These are phyloP conservation scores for Annulohypoxylon nitens DNA, from an alignment of 495 filamentous ascomycete species.

Conservation along the genomic window DNA sequence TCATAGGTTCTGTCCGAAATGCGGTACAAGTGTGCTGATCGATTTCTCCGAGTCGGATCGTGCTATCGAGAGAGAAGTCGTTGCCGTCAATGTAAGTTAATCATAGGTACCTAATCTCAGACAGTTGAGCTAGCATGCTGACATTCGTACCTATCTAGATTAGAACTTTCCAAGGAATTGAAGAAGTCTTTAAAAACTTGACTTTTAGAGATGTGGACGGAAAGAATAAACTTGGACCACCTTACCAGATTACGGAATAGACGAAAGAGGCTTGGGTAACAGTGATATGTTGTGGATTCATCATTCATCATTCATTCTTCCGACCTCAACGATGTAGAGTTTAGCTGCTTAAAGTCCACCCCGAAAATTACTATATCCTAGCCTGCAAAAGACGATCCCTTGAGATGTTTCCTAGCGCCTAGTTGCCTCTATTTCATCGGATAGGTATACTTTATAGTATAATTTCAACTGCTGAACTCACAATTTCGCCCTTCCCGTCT, in stretches of 20 bases:
- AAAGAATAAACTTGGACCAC: slow-evolving; percentile 6
- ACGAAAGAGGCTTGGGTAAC: neutral
- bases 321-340: neutral
- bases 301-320: slow-evolving; percentile 1
- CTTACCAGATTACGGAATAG: slow-evolving; percentile 1
- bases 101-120: neutral
- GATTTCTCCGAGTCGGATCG: slow-evolving; percentile 8
- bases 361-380: neutral
- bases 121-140: neutral
- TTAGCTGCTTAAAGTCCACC: neutral
- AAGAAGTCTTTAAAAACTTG: neutral
- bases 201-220: slow-evolving; percentile 3
- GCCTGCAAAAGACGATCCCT: neutral
- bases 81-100: neutral
- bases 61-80: neutral
- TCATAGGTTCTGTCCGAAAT: slow-evolving; percentile 1
- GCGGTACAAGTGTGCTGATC: slow-evolving; percentile 6
- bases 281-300: neutral
- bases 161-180: neutral
- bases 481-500: slow-evolving; percentile 55
- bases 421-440: neutral
- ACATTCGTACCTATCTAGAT: neutral
- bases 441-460: neutral
- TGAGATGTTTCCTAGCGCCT: neutral
- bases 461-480: neutral